Evolutionary conservation across 345 rosid genomes (phyloP).

Genomic region (Gossypium stocksii): DNA sequence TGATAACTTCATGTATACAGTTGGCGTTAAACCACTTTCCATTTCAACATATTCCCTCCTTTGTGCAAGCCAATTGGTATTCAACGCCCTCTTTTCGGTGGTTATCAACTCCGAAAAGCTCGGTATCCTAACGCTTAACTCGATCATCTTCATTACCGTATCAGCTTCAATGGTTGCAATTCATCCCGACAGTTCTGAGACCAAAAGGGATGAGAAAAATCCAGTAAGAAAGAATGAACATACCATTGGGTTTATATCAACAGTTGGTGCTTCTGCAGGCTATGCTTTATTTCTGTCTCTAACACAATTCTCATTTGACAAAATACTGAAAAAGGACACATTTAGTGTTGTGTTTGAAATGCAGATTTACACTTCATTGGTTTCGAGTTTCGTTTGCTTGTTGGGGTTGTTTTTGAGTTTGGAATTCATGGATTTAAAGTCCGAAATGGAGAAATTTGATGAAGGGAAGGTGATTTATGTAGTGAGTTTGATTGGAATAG

Average conservation of each 20-base stretch:
- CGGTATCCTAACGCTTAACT: slow-evolving; percentile 40
- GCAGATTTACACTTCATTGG: slow-evolving; percentile 48
- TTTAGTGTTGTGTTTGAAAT: slow-evolving; percentile 35
- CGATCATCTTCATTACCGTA: slow-evolving; percentile 33
- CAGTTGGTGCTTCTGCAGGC: slow-evolving; percentile 34
- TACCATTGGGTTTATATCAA: slow-evolving; percentile 26
- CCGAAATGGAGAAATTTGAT: slow-evolving; percentile 32
- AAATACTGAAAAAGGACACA: slow-evolving; percentile 22
- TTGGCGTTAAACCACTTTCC: slow-evolving; percentile 36
- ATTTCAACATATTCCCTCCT: slow-evolving; percentile 37
- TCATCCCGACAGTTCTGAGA: slow-evolving; percentile 26
- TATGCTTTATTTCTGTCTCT: slow-evolving; percentile 38
- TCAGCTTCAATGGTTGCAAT: slow-evolving; percentile 36
- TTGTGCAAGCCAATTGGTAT: slow-evolving; percentile 43
- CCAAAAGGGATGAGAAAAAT: neutral
- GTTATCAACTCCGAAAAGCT: slow-evolving; percentile 44
- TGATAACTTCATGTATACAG: slow-evolving; percentile 29
- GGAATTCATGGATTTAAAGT: slow-evolving; percentile 26
- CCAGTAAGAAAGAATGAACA: slow-evolving; percentile 17
- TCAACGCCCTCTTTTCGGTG: slow-evolving; percentile 36
- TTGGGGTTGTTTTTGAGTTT: slow-evolving; percentile 37
- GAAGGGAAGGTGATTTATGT: slow-evolving; percentile 27
- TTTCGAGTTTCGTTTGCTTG: slow-evolving; percentile 26
- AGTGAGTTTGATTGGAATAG: slow-evolving; percentile 28
- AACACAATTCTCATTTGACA: slow-evolving; percentile 36